A percentile compares a stretch with the other conserved stretches of the same genome.
These are phyloP conservation scores for Monosporascus sp. DNA, from an alignment of 2,329 filamentous ascomycete species.

Conservation along the genomic window DNA sequence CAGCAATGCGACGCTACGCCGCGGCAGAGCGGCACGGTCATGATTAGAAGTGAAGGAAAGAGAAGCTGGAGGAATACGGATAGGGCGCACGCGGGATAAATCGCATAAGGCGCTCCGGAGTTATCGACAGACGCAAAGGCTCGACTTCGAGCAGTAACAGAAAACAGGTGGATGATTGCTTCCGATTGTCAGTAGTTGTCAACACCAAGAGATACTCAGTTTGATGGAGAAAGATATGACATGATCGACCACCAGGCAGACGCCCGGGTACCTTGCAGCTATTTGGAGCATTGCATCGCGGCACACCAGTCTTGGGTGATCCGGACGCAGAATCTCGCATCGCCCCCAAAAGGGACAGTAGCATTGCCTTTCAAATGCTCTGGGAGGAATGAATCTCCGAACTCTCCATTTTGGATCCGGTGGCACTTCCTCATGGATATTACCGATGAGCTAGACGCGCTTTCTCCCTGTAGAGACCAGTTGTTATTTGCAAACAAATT, in stretches of 20 bases:
- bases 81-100: neutral
- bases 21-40: neutral
- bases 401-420: neutral
- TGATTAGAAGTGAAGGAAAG: neutral
- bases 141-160: neutral
- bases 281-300: neutral
- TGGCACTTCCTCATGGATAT: too few species aligned
- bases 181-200: too few species aligned
- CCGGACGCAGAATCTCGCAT: neutral
- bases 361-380: neutral
- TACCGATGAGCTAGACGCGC: too few species aligned
- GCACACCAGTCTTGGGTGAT: neutral
- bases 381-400: neutral
- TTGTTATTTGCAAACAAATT: neutral
- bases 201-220: neutral
- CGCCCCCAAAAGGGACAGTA: neutral
- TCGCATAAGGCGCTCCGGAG: too few species aligned
- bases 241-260: neutral
- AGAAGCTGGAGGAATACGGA: neutral
- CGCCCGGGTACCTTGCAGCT: neutral
- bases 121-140: neutral
- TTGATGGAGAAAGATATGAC: neutral
- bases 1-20: neutral
- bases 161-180: neutral
- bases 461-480: neutral